Evolutionary conservation across 805 yeast genomes (phyloP), one percentile per base, ranked within the genome.

Genomic region (Wickerhamomyces sydowiorum): DNA sequence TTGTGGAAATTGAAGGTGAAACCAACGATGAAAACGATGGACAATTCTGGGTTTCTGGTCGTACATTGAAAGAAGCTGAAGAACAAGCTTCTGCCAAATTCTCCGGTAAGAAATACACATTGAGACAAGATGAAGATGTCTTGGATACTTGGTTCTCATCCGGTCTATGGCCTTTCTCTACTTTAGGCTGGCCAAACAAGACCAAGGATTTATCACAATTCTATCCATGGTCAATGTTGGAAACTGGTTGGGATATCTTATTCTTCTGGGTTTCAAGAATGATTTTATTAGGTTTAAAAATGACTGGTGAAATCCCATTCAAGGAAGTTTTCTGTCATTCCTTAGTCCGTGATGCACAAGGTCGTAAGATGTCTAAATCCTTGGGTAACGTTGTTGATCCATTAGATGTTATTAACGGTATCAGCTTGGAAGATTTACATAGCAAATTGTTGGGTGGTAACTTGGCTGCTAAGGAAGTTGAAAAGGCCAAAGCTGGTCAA

Each of bases 201-300:
- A 75, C 90, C 41, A 57, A 64, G 40, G 99, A 93, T 62, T 66
- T 88, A 75, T 73, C 78, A 54, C 67, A 67, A 40, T 93, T 87
- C 69, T 83, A 79, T 60, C 98, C 99, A 53, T 83, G 89, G 82
- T 82, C 95, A 22, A 72, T 93, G 85, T 72, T 93, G 59, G 99
- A 93, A 69, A 93, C 99, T 39, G 99, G 99, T 56, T 93, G 99
- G 99, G 99, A 91, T 72, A 91, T 91, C 61, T 73, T 93, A 61
- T 93, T 93, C 79, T 93, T 93, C 84, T 93, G 99, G 99, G 98
- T 93, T 40, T 76, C 93, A 23, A 81, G 99, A 70, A 93, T 93
- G 99, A 83, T 91, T 50, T 75, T 91, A 70, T 71, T 93, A 60
- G 93, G 96, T 49, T 64, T 89, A 56, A 90, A 91, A 67, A 73